These are phyloP conservation scores for Chaetoceros muelleri DNA, from an alignment of 108 stramenopile species.

Conservation along the genomic window DNA sequence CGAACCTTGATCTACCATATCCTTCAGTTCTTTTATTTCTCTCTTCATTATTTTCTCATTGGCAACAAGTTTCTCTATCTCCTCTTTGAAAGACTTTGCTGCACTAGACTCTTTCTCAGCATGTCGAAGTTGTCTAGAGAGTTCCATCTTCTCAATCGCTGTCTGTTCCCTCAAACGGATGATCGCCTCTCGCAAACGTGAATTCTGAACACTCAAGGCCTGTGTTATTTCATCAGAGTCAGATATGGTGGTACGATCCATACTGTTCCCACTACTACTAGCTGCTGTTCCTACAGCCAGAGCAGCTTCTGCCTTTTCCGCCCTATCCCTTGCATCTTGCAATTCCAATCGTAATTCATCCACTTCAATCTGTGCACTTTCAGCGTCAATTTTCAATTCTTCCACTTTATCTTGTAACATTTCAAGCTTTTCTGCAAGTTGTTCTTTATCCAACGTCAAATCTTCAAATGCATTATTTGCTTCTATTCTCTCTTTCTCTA, in stretches of 20 bases:
- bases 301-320: constrained; percentile 15
- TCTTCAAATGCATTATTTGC: constrained; percentile 65
- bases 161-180: constrained; percentile 72
- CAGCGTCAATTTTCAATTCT: constrained; percentile 62
- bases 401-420: constrained; percentile 54
- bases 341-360: constrained; percentile 63
- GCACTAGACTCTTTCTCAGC: constrained; percentile 39
- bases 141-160: constrained; percentile 60
- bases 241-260: constrained; percentile 7
- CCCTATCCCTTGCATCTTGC: constrained; percentile 21
- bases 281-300: constrained; percentile 1
- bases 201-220: constrained; percentile 60
- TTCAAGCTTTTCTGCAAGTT: constrained; percentile 69
- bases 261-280: constrained; percentile 3
- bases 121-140: constrained; percentile 40
- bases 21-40: constrained; percentile 66
- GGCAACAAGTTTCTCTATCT: constrained; percentile 24
- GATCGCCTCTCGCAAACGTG: constrained; percentile 69
- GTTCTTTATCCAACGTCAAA: constrained; percentile 74
- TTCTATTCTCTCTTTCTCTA: constrained; percentile 54
- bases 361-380: constrained; percentile 69
- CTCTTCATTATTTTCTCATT: constrained; percentile 33
- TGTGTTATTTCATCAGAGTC: constrained; percentile 46
- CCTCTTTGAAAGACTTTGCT: constrained; percentile 13
- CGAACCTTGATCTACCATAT: constrained; percentile 70